phyloP scores from a whole-genome alignment of 2,329 filamentous ascomycete genomes.

The Neonectria magnoliae region DNA sequence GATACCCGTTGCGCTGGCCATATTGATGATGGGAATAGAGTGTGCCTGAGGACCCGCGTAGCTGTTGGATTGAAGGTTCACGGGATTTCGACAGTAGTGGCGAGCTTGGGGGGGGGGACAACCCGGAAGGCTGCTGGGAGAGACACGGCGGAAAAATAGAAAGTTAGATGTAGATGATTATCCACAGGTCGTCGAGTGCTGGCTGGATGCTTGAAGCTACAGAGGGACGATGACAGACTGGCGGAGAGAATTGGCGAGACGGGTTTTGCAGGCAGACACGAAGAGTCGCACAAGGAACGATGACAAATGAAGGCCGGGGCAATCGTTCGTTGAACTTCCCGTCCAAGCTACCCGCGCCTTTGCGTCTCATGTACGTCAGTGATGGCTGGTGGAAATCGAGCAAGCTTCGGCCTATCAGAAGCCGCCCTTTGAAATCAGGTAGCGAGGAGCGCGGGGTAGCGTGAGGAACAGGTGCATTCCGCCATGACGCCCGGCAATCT shows the following conservation, averaged over 20 bases:
- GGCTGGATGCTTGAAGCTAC: neutral
- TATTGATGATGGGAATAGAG: slow-evolving; percentile 45
- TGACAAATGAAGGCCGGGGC: neutral
- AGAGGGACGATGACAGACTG: neutral
- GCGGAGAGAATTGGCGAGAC: neutral
- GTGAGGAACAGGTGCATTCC: slow-evolving; percentile 14
- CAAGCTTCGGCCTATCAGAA: slow-evolving; percentile 39
- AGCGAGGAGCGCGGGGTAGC: slow-evolving; percentile 30
- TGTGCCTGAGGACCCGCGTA: neutral
- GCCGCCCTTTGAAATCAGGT: slow-evolving; percentile 37
- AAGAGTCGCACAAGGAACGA: neutral
- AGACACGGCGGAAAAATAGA: neutral
- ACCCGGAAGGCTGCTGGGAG: neutral
- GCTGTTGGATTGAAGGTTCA: slow-evolving; percentile 3
- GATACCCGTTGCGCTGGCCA: slow-evolving; percentile 76
- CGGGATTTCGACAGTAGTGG: neutral
- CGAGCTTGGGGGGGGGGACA: neutral
- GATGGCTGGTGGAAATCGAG: slow-evolving; percentile 18
- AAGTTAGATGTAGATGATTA: neutral
- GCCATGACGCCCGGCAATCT: slow-evolving; percentile 34
- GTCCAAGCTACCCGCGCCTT: neutral
- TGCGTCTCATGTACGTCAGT: slow-evolving; percentile 33
- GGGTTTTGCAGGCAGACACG: neutral
- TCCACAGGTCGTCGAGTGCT: neutral
- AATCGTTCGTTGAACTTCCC: neutral